Evolutionary conservation across 441 rosid species (phyloP).

Genomic region (Gossypium armourianum): DNA sequence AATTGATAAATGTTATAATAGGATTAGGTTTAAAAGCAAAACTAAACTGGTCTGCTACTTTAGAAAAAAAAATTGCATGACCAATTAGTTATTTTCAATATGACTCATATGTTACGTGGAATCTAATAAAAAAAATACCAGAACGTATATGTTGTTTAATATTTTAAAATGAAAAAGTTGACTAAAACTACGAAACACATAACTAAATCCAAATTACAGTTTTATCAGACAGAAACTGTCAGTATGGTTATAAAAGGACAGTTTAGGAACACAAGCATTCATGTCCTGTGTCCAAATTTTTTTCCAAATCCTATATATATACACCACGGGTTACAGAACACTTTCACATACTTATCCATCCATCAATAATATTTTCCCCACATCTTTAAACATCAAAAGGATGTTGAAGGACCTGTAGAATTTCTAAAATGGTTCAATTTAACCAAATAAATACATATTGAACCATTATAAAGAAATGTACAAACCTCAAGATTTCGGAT

Average conservation of each 20-base stretch:
- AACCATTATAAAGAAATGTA: slow-evolving; percentile 7
- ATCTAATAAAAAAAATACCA: background rate
- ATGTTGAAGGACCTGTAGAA: background rate
- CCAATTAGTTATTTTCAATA: slow-evolving; percentile 1
- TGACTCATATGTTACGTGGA: background rate
- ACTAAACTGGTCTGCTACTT: background rate
- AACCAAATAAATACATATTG: slow-evolving; percentile 5
- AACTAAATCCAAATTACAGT: background rate
- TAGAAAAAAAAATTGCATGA: background rate
- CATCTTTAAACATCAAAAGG: background rate
- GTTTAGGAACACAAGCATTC: background rate
- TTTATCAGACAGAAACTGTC: background rate
- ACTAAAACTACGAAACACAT: background rate
- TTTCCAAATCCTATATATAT: background rate
- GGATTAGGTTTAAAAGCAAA: background rate
- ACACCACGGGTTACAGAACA: background rate
- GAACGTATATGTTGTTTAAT: background rate
- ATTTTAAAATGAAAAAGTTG: background rate
- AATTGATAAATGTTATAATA: background rate
- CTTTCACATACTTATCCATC: slow-evolving; percentile 2
- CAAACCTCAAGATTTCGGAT: slow-evolving; percentile 75
- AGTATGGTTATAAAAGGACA: background rate
- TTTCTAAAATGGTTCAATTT: slow-evolving; percentile 2
- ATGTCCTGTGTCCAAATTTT: background rate
- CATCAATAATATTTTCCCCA: background rate